These are phyloP conservation scores for Vigna trinervia DNA, from an alignment of 306 rosid species.

Conservation along the genomic window DNA sequence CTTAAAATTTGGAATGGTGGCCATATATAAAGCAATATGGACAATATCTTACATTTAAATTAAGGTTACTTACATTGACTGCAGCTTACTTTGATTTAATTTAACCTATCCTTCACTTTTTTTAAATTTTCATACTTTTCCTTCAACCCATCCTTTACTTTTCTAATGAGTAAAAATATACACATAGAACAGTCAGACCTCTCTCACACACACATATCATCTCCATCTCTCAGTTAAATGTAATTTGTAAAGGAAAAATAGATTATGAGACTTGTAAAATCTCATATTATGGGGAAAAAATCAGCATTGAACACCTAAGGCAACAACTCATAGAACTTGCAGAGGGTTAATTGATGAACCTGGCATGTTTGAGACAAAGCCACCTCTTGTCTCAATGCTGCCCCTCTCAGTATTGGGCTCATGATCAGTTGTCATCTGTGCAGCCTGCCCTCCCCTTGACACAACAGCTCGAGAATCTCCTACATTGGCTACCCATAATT, in stretches of 20 bases:
- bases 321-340: conserved; percentile 24
- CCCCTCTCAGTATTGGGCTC: conserved; percentile 85
- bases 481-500: conserved; percentile 76
- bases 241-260: conserved; percentile 4
- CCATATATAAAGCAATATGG: conserved; percentile 1
- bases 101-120: background rate
- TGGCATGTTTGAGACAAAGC: conserved; percentile 96
- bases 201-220: background rate
- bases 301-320: conserved; percentile 33
- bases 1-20: background rate
- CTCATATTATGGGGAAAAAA: background rate
- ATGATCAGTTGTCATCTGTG: conserved; percentile 78
- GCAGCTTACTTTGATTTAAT: background rate
- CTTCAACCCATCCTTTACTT: background rate
- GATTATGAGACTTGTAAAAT: background rate
- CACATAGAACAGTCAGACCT: background rate
- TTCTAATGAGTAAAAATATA: background rate
- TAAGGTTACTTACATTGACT: background rate
- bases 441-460: conserved; percentile 66
- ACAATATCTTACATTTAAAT: conserved; percentile 11
- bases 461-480: conserved; percentile 87
- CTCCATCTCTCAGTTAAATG: background rate
- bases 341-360: conserved; percentile 57
- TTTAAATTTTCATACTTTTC: background rate
- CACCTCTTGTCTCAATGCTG: conserved; percentile 81